A percentile compares a stretch with the other conserved stretches of the same genome.
Conservation (phyloP, 306 rosid species). For the Chamaecrista fasciculata region DNA sequence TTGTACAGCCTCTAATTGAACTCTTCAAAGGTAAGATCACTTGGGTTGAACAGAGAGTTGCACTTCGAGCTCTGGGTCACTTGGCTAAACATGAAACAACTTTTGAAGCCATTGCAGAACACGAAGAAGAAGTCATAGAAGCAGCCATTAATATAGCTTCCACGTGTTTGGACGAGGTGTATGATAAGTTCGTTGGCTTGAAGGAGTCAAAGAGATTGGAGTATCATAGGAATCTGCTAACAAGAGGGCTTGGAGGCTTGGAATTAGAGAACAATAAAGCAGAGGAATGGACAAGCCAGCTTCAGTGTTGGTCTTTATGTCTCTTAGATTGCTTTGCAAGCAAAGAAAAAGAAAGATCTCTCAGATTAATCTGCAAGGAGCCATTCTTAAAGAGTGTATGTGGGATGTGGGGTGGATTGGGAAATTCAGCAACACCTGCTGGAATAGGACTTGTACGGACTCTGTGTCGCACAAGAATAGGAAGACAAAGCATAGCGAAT, state of each 20-base stretch:
- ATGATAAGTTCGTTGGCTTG: conserved; percentile 40
- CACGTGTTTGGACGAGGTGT: conserved; percentile 44
- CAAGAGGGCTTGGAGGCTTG: conserved; percentile 57
- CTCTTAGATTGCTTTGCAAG: conserved; percentile 56
- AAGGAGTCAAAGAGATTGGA: conserved; percentile 42
- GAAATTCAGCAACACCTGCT: conserved; percentile 44
- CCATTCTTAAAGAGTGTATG: conserved; percentile 42
- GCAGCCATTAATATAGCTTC: conserved; percentile 44
- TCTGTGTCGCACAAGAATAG: conserved; percentile 47
- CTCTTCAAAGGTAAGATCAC: conserved; percentile 59
- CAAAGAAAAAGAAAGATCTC: conserved; percentile 49
- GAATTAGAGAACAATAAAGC: conserved; percentile 58
- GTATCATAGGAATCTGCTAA: conserved; percentile 58
- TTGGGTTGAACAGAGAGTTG: conserved; percentile 79
- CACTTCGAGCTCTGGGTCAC: conserved; percentile 65
- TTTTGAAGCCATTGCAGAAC: conserved; percentile 40
- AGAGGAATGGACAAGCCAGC: conserved; percentile 71
- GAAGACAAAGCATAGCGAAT: conserved; percentile 47
- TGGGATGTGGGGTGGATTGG: conserved; percentile 62
- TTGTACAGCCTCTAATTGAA: conserved; percentile 47
- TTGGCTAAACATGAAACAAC: conserved; percentile 51
- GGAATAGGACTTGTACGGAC: conserved; percentile 57
- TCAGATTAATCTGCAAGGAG: conserved; percentile 46
- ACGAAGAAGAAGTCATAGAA: conserved; percentile 45
- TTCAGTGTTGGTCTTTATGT: conserved; percentile 64